Conservation (phyloP, 345 rosid genomes). For the Cardiospermum halicacabum region DNA sequence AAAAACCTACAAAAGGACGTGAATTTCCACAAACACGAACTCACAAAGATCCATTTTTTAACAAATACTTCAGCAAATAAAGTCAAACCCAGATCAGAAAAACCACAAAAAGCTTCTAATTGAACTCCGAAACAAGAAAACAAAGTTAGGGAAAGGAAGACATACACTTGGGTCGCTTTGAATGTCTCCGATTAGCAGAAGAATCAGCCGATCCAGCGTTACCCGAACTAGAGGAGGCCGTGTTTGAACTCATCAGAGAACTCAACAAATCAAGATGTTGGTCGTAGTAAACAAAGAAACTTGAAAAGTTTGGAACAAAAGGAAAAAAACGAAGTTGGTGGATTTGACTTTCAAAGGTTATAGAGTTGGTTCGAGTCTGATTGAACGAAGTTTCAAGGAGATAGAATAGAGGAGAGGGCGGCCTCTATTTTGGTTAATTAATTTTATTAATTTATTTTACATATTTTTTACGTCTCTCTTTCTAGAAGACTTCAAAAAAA, state of each 20-base stretch:
- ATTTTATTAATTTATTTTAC: not conserved
- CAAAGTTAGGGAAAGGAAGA: not conserved
- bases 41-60: not conserved
- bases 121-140: not conserved
- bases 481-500: not conserved
- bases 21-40: not conserved
- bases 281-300: not conserved
- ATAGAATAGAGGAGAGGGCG: no score
- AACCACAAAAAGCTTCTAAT: not conserved
- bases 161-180: conserved; percentile 96
- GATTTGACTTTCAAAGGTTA: conserved; percentile 8
- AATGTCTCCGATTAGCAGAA: conserved; percentile 59
- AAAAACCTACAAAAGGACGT: not conserved
- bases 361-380: no score
- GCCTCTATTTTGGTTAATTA: no score
- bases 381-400: no score
- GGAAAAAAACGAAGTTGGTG: not conserved
- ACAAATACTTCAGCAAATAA: not conserved
- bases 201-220: conserved; percentile 78
- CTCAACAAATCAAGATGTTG: not conserved
- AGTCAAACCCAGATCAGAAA: conserved; percentile 1
- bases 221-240: conserved; percentile 65
- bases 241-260: conserved; percentile 40
- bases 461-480: not conserved
- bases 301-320: not conserved